These are phyloP conservation scores for Lichtheimia corymbifera DNA, from an alignment of 371 early-diverging fungal species.

Conservation along the genomic window DNA sequence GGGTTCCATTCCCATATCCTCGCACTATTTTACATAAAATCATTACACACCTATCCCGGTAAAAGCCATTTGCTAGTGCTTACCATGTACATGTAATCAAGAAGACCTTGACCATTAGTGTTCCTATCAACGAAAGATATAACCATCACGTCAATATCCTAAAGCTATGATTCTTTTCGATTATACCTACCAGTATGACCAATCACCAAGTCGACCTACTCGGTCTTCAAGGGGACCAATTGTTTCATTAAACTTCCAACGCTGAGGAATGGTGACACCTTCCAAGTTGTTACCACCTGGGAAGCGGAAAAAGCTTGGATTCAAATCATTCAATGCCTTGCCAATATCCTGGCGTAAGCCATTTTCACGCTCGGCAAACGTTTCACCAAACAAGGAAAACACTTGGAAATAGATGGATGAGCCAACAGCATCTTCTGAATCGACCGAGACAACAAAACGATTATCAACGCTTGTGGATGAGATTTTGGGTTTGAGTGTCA, in stretches of 20 bases:
- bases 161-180: too few relatives aligned
- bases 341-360: constrained; percentile 26
- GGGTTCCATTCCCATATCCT: constrained; percentile 9
- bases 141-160: too few relatives aligned
- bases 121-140: constrained; percentile 1
- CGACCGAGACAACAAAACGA: constrained; percentile 16
- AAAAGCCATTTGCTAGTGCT: neutral
- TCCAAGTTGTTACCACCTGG: constrained; percentile 33
- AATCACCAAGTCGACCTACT: constrained; percentile 25
- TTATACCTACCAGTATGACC: constrained; percentile 16
- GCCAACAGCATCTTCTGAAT: constrained; percentile 12
- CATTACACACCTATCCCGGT: too few relatives aligned
- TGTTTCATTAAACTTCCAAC: constrained; percentile 33
- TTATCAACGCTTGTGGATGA: constrained; percentile 13
- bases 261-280: constrained; percentile 13
- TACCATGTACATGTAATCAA: constrained; percentile 28
- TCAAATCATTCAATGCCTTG: constrained; percentile 13
- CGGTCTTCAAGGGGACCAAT: constrained; percentile 28
- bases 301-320: constrained; percentile 29
- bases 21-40: too few relatives aligned
- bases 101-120: constrained; percentile 27
- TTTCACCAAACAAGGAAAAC: constrained; percentile 30
- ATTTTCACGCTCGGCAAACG: constrained; percentile 24
- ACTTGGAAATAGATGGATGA: constrained; percentile 23
- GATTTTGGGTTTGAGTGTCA: constrained; percentile 7